Percentiles rank a stretch among this genome's conserved stretches.
These are phyloP conservation scores for Hibiscus tridactylites DNA, from an alignment of 345 rosid species.

Conservation along the genomic window DNA sequence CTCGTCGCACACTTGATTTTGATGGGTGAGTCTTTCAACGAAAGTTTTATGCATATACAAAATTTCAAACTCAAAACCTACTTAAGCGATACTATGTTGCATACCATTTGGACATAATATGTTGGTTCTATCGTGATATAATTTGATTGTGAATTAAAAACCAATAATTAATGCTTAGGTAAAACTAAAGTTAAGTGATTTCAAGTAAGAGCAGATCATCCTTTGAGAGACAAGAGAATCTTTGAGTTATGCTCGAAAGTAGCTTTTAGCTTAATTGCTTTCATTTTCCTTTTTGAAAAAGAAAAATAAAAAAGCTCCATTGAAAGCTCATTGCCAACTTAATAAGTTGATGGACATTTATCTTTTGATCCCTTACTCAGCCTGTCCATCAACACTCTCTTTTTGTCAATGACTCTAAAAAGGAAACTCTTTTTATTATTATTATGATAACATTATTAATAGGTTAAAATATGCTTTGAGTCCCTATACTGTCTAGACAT, in stretches of 20 bases:
- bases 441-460: neutral
- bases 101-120: no score
- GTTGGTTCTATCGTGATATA: no score
- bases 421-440: neutral
- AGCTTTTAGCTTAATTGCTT: slow-evolving; percentile 7
- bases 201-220: neutral
- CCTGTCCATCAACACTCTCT: neutral
- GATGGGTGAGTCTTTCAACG: no score
- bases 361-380: neutral
- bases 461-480: no score
- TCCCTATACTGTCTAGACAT: no score
- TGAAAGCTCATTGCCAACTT: slow-evolving; percentile 11
- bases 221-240: slow-evolving; percentile 1
- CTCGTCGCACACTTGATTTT: no score
- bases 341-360: neutral
- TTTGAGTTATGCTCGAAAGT: slow-evolving; percentile 8
- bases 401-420: neutral
- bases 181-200: neutral
- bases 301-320: neutral
- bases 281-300: neutral
- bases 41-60: no score
- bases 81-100: no score
- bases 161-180: no score
- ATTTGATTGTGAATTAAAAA: no score
- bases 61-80: no score